Evolutionary conservation across 1,284 basidiomycete genomes (phyloP), one percentile per base, ranked within the genome.

Genomic region (Tylopilus sp.): DNA sequence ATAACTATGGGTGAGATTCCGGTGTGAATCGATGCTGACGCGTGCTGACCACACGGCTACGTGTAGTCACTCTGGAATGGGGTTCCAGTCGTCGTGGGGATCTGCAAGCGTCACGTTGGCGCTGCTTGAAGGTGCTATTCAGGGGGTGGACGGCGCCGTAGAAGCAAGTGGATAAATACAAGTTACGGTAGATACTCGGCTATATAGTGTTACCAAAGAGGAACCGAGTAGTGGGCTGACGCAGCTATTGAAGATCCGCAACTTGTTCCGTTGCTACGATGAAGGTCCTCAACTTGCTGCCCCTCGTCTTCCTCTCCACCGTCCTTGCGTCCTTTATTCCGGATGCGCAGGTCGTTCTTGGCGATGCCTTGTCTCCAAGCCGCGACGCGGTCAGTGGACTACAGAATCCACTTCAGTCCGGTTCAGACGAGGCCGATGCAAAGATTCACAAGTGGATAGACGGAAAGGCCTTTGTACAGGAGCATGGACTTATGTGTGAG

Each of bases 21-120:
- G 17, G 20, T 20, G 22, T 20, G 8, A 7, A 33, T 60, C 5
- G 51, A 32, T 48, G 26, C 15, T 32, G 19, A 26, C 15, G 19
- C 19, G 22, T 28, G 28, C 43, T 51, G 29, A 64, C 43, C 15
- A 13, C 53, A 15, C 7, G 5, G 7, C 20, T 2, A 28, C 31
- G 5, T 35, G 10, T 43, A 82, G 79, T 33, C 80, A 81, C 60
- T 80, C 80, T n/a, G 81, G 85, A 5, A 79, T 80, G 55, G 88
- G 88, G 5, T 90, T 82, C 62, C 85, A 88, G 59, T 75, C 80
- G n/a, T 87, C 85, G 0, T 90, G 87, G 85, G 88, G 84, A 2
- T 84, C 83, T 0, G 86, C 88, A 3, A 72, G 73, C 25, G 73
- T 78, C 15, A 85, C 80, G 0, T 61, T 83, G 4, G 71, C 74